A percentile compares a stretch with the other conserved stretches of the same genome.
Conservation (phyloP, 2,329 filamentous ascomycete genomes). For the Teratosphaeria viscida region DNA sequence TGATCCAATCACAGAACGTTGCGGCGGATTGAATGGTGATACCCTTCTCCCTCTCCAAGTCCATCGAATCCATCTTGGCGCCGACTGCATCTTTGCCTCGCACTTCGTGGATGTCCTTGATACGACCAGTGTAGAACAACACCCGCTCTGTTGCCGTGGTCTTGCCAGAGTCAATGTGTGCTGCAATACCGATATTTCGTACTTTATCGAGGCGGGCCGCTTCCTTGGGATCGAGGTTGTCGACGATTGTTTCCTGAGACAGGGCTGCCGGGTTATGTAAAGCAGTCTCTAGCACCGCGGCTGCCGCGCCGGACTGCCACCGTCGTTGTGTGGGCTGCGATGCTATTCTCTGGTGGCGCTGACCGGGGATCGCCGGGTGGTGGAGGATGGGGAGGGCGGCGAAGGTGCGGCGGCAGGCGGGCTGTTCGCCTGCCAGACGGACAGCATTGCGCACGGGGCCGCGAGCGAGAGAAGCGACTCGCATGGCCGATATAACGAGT, state of each 20-base stretch:
- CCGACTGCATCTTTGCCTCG: constrained; percentile 88
- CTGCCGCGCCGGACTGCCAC: constrained; percentile 20
- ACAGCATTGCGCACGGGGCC: constrained; percentile 17
- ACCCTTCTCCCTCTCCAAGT: constrained; percentile 93
- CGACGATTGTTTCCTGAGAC: constrained; percentile 57
- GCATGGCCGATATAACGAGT: constrained; percentile 8
- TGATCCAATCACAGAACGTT: constrained; percentile 95
- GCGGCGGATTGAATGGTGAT: constrained; percentile 98
- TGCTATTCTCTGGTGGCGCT: constrained; percentile 20
- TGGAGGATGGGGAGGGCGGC: constrained; percentile 11
- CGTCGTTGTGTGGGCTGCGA: constrained; percentile 9
- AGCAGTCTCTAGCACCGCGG: constrained; percentile 43
- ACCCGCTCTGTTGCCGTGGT: constrained; percentile 94
- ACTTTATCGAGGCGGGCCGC: constrained; percentile 67
- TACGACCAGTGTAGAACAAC: constrained; percentile 94
- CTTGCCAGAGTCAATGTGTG: constrained; percentile 97
- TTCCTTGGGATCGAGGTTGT: constrained; percentile 73
- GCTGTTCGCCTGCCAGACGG: constrained; percentile 9
- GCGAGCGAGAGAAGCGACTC: constrained; percentile 17
- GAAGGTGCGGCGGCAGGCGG: constrained; percentile 14
- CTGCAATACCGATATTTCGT: constrained; percentile 96
- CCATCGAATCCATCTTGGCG: constrained; percentile 99
- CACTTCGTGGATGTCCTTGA: constrained; percentile 95
- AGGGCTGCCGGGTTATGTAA: constrained; percentile 46
- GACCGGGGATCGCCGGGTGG: constrained; percentile 9